A percentile compares a stretch with the other conserved stretches of the same genome.
These are phyloP conservation scores for Podaxis mareebaensis DNA, from an alignment of 768 basidiomycete genomes.

Conservation along the genomic window DNA sequence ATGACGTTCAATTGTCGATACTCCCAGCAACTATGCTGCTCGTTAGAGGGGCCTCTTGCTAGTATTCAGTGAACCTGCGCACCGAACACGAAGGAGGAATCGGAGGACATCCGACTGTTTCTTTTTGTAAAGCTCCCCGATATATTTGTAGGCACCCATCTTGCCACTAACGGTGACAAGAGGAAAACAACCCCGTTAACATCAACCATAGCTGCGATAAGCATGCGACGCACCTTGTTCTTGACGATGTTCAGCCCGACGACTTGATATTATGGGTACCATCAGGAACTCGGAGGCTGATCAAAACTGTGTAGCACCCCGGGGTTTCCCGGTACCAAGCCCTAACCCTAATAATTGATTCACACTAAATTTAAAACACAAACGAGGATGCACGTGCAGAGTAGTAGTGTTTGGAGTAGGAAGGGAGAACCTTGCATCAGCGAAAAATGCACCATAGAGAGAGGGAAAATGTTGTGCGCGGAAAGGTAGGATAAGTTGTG, in stretches of 20 bases:
- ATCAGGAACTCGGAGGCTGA: conserved; percentile 29
- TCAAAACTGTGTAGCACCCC: conserved; percentile 38
- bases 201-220: conserved; percentile 11
- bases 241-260: conserved; percentile 39
- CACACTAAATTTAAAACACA: no score
- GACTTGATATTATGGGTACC: conserved; percentile 25
- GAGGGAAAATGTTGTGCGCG: no score
- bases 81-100: conserved; percentile 97
- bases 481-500: no score
- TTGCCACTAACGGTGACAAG: conserved; percentile 38
- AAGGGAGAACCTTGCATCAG: no score
- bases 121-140: conserved; percentile 97
- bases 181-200: conserved; percentile 18
- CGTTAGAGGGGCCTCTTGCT: background rate
- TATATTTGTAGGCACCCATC: conserved; percentile 96
- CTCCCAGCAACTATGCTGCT: conserved; percentile 82
- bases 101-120: conserved; percentile 97
- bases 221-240: conserved; percentile 34
- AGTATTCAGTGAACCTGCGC: conserved; percentile 27
- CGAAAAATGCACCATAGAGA: no score
- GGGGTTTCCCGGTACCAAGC: conserved; percentile 31
- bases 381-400: no score
- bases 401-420: no score
- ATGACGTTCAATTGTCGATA: conserved; percentile 98
- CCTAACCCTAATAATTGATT: background rate